Percentiles rank a stretch among this genome's conserved stretches.
phyloP scores from a whole-genome alignment of 1,284 basidiomycete genomes.

The Cystobasidium slooffiae region DNA sequence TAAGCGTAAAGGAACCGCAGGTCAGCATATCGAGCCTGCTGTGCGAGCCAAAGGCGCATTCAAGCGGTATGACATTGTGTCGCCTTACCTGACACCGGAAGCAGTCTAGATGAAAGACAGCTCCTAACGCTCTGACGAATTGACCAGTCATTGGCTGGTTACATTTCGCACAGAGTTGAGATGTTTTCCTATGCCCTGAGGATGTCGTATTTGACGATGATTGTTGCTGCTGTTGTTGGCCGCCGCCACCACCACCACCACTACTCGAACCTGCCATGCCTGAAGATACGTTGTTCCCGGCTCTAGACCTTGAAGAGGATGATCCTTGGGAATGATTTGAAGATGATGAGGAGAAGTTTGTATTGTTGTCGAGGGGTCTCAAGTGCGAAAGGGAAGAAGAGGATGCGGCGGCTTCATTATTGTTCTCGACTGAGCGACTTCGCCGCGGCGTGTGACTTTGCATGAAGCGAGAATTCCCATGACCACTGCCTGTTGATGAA shows the following conservation, averaged over 20 bases:
- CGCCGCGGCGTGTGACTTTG: conserved; percentile 3
- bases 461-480: neutral
- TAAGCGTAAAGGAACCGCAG: neutral
- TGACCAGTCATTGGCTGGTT: conserved; percentile 60
- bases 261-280: neutral
- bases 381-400: neutral
- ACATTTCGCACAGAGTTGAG: conserved; percentile 50
- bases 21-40: neutral
- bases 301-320: neutral
- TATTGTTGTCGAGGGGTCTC: neutral
- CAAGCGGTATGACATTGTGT: neutral
- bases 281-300: neutral
- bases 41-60: neutral
- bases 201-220: neutral
- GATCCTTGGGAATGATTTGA: neutral
- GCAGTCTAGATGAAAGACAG: conserved; percentile 93
- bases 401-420: conserved; percentile 1
- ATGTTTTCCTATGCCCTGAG: conserved; percentile 23
- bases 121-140: conserved; percentile 92
- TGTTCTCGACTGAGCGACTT: conserved; percentile 13
- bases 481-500: neutral
- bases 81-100: conserved; percentile 90
- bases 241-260: neutral
- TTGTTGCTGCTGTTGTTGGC: conserved; percentile 3
- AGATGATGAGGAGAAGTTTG: conserved; percentile 5